Evolutionary conservation across 2,329 filamentous ascomycete species (phyloP).

Genomic region (Sarocladium kiliense): DNA sequence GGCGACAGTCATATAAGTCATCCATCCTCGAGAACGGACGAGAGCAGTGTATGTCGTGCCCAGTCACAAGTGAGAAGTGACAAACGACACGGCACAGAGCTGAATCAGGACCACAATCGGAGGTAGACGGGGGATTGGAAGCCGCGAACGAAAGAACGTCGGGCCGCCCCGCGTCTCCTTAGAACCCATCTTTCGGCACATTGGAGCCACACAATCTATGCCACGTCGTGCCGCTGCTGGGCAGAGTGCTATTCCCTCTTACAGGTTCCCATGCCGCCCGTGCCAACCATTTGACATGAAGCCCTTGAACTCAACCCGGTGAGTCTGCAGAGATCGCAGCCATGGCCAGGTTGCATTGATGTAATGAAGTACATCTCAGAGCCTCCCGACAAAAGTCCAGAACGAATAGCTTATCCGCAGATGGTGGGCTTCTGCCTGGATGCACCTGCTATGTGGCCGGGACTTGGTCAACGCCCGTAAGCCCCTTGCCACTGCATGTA

Average conservation of each 20-base stretch:
- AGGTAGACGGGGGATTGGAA: background rate
- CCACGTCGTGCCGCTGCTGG: slow-evolving; percentile 1
- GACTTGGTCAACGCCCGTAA: background rate
- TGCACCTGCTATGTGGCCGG: background rate
- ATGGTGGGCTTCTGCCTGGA: background rate
- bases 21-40: background rate
- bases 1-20: background rate
- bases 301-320: too few species aligned
- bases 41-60: background rate
- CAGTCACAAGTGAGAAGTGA: background rate
- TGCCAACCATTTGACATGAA: too few species aligned
- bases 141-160: background rate
- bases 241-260: background rate
- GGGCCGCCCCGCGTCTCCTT: slow-evolving; percentile 3
- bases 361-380: too few species aligned
- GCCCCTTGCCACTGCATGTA: background rate
- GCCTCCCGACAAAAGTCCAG: too few species aligned
- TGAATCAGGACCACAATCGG: background rate
- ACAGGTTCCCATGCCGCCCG: too few species aligned
- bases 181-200: background rate
- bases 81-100: background rate
- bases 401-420: background rate
- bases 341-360: background rate
- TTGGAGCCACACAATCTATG: background rate
- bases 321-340: too few species aligned